These are phyloP conservation scores for Solanum bulbocastanum DNA, from an alignment of 257 asterid species.

Conservation along the genomic window DNA sequence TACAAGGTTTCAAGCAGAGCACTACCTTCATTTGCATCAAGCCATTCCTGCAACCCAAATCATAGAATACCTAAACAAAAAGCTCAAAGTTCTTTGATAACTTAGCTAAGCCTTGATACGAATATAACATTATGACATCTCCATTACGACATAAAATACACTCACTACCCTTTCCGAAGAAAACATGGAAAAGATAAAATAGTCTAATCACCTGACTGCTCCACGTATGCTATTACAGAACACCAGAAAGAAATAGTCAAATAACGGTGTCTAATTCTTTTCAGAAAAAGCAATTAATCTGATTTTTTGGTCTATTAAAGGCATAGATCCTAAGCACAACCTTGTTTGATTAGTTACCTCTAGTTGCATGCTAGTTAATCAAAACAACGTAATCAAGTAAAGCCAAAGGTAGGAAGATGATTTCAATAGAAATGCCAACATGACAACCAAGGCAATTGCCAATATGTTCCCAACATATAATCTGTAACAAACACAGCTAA, in stretches of 20 bases:
- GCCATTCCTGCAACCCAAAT: conserved; percentile 72
- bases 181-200: neutral
- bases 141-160: neutral
- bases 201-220: neutral
- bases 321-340: neutral
- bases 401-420: neutral
- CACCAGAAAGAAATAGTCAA: neutral
- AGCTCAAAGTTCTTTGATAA: neutral
- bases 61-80: neutral
- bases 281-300: neutral
- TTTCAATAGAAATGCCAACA: neutral
- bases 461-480: neutral
- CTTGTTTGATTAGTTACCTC: neutral
- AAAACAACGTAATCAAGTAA: neutral
- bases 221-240: neutral
- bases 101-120: neutral
- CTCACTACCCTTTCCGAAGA: neutral
- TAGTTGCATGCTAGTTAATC: neutral
- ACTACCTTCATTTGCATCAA: conserved; percentile 47
- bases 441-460: neutral
- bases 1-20: conserved; percentile 56
- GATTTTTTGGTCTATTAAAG: neutral
- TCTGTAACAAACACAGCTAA: neutral
- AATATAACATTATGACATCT: neutral
- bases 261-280: neutral